A percentile compares a stretch with the other conserved stretches of the same genome.
phyloP scores from a whole-genome alignment of 345 rosid genomes.

The Aquilaria yunnanensis region DNA sequence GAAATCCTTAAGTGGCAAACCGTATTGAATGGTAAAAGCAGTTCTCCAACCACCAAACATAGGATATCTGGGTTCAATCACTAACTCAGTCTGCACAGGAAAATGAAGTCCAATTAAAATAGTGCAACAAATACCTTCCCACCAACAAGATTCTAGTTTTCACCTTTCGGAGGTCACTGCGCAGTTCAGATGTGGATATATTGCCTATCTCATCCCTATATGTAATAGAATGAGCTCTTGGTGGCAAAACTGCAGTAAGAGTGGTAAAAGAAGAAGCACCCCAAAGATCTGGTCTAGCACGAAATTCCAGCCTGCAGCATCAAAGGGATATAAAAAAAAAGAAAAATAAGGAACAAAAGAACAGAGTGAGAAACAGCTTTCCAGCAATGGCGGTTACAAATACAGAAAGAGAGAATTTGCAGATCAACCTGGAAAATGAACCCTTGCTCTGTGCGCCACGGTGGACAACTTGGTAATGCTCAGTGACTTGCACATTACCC shows the following conservation, averaged over 20 bases:
- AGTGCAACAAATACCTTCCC: constrained; percentile 1
- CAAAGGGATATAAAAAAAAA: not conserved
- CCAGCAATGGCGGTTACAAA: not conserved
- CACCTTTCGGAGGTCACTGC: constrained; percentile 85
- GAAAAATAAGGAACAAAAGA: not conserved
- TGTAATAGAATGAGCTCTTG: constrained; percentile 87
- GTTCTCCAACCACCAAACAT: constrained; percentile 98
- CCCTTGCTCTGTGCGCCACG: constrained; percentile 86
- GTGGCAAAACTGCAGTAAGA: constrained; percentile 82
- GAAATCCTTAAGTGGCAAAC: constrained; percentile 84
- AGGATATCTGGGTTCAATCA: constrained; percentile 92
- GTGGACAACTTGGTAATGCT: constrained; percentile 70
- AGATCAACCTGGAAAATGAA: constrained; percentile 76
- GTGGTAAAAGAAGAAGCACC: constrained; percentile 74
- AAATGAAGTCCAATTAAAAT: constrained; percentile 20
- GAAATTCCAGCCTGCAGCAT: constrained; percentile 66
- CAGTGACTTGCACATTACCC: constrained; percentile 91
- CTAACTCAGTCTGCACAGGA: constrained; percentile 70
- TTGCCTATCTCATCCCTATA: constrained; percentile 97
- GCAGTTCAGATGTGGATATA: constrained; percentile 87
- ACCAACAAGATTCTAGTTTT: constrained; percentile 7
- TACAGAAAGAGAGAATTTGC: not conserved
- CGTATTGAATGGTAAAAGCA: constrained; percentile 88
- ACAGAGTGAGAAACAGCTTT: constrained; percentile 10
- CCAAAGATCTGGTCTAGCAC: constrained; percentile 54